phyloP scores from a whole-genome alignment of 2,329 filamentous ascomycete genomes.

The Talaromyces islandicus region DNA sequence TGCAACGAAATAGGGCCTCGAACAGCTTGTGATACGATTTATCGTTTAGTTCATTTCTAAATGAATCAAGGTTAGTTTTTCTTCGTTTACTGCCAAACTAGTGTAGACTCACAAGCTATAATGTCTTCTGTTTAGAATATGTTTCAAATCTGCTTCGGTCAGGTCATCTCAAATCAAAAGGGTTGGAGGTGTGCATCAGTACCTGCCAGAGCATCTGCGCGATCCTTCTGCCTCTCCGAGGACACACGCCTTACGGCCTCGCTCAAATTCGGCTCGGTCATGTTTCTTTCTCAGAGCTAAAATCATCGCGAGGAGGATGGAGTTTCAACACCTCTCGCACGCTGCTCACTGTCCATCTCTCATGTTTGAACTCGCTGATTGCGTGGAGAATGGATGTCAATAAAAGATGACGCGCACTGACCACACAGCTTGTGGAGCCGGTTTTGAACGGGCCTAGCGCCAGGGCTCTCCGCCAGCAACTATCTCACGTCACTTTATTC shows the following conservation, averaged over 20 bases:
- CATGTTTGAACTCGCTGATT: background rate
- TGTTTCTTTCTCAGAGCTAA: constrained; percentile 13
- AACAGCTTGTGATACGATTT: constrained; percentile 76
- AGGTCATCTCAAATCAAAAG: constrained; percentile 13
- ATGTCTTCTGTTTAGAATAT: constrained; percentile 48
- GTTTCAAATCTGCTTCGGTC: constrained; percentile 43
- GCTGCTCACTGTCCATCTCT: background rate
- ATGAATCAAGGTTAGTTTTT: background rate
- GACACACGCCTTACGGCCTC: constrained; percentile 37
- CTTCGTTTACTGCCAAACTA: constrained; percentile 2
- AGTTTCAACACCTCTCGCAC: background rate
- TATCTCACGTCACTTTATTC: background rate
- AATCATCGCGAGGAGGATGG: background rate
- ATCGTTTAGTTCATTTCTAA: constrained; percentile 54
- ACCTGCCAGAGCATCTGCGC: constrained; percentile 47
- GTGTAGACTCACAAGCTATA: constrained; percentile 28
- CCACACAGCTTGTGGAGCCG: background rate
- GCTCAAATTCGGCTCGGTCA: constrained; percentile 39
- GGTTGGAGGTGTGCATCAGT: constrained; percentile 8
- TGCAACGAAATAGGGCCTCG: constrained; percentile 69
- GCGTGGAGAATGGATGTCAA: background rate
- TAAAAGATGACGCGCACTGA: background rate
- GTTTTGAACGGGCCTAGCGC: background rate
- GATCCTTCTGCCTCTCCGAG: constrained; percentile 40
- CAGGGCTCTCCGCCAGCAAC: background rate